phyloP scores from a whole-genome alignment of 768 basidiomycete species.

The Phylloporus arenicola region DNA sequence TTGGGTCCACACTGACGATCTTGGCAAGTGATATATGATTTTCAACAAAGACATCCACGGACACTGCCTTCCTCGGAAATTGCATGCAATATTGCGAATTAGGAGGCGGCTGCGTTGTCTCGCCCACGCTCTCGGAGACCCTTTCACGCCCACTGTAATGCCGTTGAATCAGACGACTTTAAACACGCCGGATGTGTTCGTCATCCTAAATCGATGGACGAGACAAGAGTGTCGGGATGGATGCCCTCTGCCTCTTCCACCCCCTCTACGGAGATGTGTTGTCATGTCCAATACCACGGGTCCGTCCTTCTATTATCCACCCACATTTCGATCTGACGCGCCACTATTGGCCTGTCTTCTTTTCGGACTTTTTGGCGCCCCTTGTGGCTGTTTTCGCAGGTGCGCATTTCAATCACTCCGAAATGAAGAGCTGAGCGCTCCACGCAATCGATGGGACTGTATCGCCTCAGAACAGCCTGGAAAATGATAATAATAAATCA shows the following conservation, averaged over 20 bases:
- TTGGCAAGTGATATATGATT: slow-evolving; percentile 2
- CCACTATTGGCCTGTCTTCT: background rate
- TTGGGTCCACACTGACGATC: slow-evolving; percentile 9
- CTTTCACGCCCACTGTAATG: background rate
- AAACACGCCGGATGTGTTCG: background rate
- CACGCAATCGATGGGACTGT: slow-evolving; percentile 13
- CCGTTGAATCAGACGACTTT: background rate
- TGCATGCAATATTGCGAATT: slow-evolving; percentile 8
- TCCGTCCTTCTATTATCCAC: slow-evolving; percentile 4
- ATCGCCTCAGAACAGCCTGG: slow-evolving; percentile 2
- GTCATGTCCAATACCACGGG: background rate
- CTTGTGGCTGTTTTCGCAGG: slow-evolving; percentile 7
- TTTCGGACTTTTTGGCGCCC: background rate
- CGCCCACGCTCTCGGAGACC: background rate
- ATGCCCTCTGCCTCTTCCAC: background rate
- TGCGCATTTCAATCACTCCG: slow-evolving; percentile 5
- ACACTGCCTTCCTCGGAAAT: slow-evolving; percentile 24
- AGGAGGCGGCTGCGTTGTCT: background rate
- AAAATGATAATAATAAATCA: slow-evolving; percentile 4
- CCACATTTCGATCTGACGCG: slow-evolving; percentile 1
- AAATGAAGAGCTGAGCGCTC: slow-evolving; percentile 14
- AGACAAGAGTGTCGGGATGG: background rate
- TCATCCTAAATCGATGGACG: background rate
- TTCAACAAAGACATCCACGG: slow-evolving; percentile 1
- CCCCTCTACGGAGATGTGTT: slow-evolving; percentile 8